Base-by-base conservation (phyloP, 768 basidiomycete genomes). In the Coprinellus aureogranulatus region DNA sequence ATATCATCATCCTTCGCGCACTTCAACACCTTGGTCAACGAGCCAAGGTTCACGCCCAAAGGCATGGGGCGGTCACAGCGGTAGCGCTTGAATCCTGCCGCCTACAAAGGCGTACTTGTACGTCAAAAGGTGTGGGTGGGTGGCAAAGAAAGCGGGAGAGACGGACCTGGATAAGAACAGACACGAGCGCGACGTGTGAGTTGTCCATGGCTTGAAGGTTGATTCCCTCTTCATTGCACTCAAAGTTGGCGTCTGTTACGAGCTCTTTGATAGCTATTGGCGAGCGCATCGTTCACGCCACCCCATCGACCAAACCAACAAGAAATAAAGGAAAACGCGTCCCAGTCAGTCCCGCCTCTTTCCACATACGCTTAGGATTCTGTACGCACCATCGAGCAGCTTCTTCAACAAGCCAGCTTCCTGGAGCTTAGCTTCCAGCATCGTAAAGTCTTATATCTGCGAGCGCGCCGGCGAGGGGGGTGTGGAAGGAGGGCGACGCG, bases 181-280 rank as follows among this genome's bases (percentile, higher is more conserved):
- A 78, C 40, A 99, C 96, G 63, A 98, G 90, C 1, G 96, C 97
- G 66, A 99, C 96, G 73, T 98, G 96, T 2, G 96, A 97, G 81
- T 98, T 98, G 78, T 98, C 97, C 96, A 98, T 99, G 3, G 96
- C 97, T 78, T 98, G 96, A 4, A 99, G 83, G 54, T 85, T 85
- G 64, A 99, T 88, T 31, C 95, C 97, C 62, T 95, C 93, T 62
- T 99, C 96, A 60, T 86, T 92, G 72, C 96, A 98, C 68, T 96
- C 91, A 65, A 98, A 97, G 74, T 98, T 98, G 69, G 94, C 95
- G 69, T 98, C 97, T 4, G 93, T 86, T 47, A 99, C 95, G 47
- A 98, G 87, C 70, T 98, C 97, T 74, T 97, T 98, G 83, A 98
- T 86, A 55, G 95, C 96, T 98, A 57, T 34, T 5, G 26, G 14